These are phyloP conservation scores for Cicer cuneatum DNA, from an alignment of 306 rosid genomes.

Conservation along the genomic window DNA sequence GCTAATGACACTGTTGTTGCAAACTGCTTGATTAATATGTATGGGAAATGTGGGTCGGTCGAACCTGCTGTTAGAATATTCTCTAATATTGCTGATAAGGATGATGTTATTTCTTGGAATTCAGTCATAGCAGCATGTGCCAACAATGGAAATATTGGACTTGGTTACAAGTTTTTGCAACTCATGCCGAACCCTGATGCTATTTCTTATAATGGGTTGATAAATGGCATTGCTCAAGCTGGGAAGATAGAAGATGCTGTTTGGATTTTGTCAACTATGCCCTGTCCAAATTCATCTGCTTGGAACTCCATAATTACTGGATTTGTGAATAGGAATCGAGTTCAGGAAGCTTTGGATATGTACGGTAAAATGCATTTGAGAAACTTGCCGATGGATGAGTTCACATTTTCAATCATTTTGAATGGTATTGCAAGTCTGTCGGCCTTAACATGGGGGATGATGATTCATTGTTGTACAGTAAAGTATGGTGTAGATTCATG, in stretches of 20 bases:
- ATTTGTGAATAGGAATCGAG: conserved; percentile 62
- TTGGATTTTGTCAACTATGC: conserved; percentile 56
- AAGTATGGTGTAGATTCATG: conserved; percentile 62
- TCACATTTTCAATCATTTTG: conserved; percentile 71
- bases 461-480: conserved; percentile 62
- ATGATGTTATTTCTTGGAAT: conserved; percentile 74
- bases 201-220: conserved; percentile 68
- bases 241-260: conserved; percentile 66
- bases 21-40: conserved; percentile 79
- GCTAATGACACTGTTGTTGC: conserved; percentile 50
- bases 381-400: conserved; percentile 58
- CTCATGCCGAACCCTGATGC: conserved; percentile 67
- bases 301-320: conserved; percentile 82
- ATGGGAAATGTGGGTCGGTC: conserved; percentile 71
- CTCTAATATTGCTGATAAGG: conserved; percentile 49
- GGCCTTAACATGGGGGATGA: conserved; percentile 67
- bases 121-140: conserved; percentile 69
- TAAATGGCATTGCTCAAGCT: conserved; percentile 64
- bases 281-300: conserved; percentile 68
- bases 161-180: conserved; percentile 52
- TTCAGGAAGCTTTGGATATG: conserved; percentile 59
- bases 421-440: conserved; percentile 68
- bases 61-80: conserved; percentile 51
- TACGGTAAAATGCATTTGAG: conserved; percentile 64
- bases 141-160: conserved; percentile 56